Evolutionary conservation across 2,329 filamentous ascomycete species (phyloP).

Genomic region (Exophiala viscosa): DNA sequence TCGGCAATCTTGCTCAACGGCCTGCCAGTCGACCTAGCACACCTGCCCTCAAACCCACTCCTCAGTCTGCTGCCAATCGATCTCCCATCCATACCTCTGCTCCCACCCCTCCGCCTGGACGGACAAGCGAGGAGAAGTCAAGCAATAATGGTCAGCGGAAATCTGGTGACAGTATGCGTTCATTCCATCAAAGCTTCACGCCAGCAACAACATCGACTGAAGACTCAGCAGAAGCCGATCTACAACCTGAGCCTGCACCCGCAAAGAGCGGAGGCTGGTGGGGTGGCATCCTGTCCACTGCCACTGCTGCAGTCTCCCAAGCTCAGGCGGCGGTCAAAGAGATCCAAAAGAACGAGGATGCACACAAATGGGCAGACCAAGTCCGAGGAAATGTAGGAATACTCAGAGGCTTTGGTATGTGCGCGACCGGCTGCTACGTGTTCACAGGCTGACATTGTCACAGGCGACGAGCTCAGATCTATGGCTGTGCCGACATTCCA

Average conservation of each 20-base stretch:
- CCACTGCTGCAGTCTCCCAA: slow-evolving; percentile 71
- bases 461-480: slow-evolving; percentile 81
- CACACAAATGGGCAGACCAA: slow-evolving; percentile 92
- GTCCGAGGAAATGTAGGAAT: slow-evolving; percentile 83
- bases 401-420: slow-evolving; percentile 69
- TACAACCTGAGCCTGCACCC: slow-evolving; percentile 58
- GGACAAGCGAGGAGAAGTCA: slow-evolving; percentile 63
- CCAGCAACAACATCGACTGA: slow-evolving; percentile 60
- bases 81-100: slow-evolving; percentile 53
- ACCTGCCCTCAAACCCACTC: slow-evolving; percentile 57
- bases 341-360: slow-evolving; percentile 93
- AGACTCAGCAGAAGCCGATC: slow-evolving; percentile 40
- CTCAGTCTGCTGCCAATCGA: slow-evolving; percentile 50
- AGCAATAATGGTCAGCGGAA: slow-evolving; percentile 52
- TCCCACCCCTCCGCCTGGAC: slow-evolving; percentile 48
- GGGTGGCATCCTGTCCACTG: slow-evolving; percentile 80
- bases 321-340: slow-evolving; percentile 91
- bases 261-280: slow-evolving; percentile 72
- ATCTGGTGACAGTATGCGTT: slow-evolving; percentile 72
- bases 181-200: slow-evolving; percentile 68
- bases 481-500: slow-evolving; percentile 92
- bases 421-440: neutral
- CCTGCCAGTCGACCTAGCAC: slow-evolving; percentile 73
- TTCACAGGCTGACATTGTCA: slow-evolving; percentile 5
- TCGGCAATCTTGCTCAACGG: slow-evolving; percentile 74